Evolutionary conservation across 2,329 filamentous ascomycete genomes (phyloP), one percentile per base, ranked within the genome.

Genomic region (Beauveria sp.): DNA sequence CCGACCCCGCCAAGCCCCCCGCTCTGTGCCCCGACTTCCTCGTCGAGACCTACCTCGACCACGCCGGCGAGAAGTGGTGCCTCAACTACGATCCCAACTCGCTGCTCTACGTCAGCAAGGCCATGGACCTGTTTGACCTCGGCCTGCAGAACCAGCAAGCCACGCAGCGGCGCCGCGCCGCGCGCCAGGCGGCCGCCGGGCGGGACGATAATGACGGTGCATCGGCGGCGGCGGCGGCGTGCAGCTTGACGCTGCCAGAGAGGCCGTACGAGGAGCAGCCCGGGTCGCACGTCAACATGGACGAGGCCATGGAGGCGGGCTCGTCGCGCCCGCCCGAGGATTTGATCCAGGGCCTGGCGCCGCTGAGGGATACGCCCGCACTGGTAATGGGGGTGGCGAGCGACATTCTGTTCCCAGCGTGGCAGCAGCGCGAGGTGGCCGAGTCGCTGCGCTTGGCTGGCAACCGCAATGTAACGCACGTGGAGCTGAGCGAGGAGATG

Each of bases 1-100:
- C 95, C 16, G 95, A 99, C 72, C 83, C 91, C 0, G 86, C 84
- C 67, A 92, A 91, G 67, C 92, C 90, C 4, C 95, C 95, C 0
- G 95, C 95, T 0, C 77, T 99, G n/a, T 99, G 95, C 69, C 93
- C 95, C 0, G 95, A 99, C 72, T 99, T 98, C 71, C 80, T 99
- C 26, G 96, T 99, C 67, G 95, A 99, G 77, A 99, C 95, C 0
- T 99, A 99, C 72, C 84, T 99, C 20, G 95, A 99, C 74, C 95
- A 99, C 70, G 95, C 95, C 0, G 95, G 95, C 22, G 95, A 99
- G 78, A 99, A 99, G 75, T 99, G 96, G 80, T 97, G 92, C 72
- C 81, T 99, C 28, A 93, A 95, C 65, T 98, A 98, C 72, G 95
- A 99, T 70, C 87, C 95, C 28, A 99, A 99, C 76, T 96, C 92